These are phyloP conservation scores for Aspergillus mulundensis DNA, from an alignment of 495 filamentous ascomycete genomes.

Conservation along the genomic window DNA sequence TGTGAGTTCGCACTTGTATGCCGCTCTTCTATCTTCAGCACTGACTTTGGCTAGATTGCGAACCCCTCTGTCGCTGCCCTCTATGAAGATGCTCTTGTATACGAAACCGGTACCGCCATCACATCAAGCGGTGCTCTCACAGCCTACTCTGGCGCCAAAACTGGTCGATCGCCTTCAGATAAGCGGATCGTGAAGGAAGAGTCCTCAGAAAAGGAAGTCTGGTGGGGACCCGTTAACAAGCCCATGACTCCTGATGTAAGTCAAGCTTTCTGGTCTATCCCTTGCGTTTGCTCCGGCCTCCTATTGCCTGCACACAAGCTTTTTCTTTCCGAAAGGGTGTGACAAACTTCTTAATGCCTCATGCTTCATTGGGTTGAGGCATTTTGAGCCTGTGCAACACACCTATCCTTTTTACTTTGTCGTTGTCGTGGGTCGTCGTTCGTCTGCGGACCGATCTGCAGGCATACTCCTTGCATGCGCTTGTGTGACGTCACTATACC, in stretches of 20 bases:
- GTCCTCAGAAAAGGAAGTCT: slow-evolving; percentile 83
- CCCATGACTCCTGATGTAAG: slow-evolving; percentile 97
- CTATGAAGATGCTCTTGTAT: slow-evolving; percentile 98
- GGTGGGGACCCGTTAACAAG: slow-evolving; percentile 99
- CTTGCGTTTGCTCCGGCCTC: slow-evolving; percentile 23
- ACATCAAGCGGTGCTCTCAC: slow-evolving; percentile 91
- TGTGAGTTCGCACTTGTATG: slow-evolving; percentile 47
- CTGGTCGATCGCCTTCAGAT: slow-evolving; percentile 91
- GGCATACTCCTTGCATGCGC: slow-evolving; percentile 2
- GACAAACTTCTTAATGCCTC: slow-evolving; percentile 14
- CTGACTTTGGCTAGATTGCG: slow-evolving; percentile 57
- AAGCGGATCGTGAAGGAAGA: slow-evolving; percentile 96
- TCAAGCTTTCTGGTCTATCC: slow-evolving; percentile 17
- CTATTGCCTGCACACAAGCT: slow-evolving; percentile 36
- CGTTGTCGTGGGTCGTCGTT: slow-evolving; percentile 5
- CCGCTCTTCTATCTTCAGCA: background rate
- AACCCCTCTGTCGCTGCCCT: slow-evolving; percentile 89
- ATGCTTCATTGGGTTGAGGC: slow-evolving; percentile 18
- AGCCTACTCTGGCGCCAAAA: slow-evolving; percentile 97
- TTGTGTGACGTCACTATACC: slow-evolving; percentile 36
- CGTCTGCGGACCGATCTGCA: background rate
- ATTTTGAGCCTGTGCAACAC: slow-evolving; percentile 17
- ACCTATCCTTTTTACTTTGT: background rate
- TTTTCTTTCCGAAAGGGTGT: slow-evolving; percentile 17
- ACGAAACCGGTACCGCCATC: slow-evolving; percentile 96